Evolutionary conservation across 805 yeast genomes (phyloP).

Genomic region (Wickerhamiella sorbophila): DNA sequence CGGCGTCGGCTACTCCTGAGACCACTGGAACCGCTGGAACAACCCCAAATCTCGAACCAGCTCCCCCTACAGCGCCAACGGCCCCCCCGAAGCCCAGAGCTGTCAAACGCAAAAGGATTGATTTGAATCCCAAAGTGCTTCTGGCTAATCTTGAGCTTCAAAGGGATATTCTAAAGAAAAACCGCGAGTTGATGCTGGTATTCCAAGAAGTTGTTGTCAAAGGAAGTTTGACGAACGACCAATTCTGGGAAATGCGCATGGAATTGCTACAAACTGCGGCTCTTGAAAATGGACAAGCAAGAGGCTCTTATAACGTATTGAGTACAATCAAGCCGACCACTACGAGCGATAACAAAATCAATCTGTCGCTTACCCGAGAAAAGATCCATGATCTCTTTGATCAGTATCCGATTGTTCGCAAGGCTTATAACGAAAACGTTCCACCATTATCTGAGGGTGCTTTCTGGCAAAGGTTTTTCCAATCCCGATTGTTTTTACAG

Average conservation of each 20-base stretch:
- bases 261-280: constrained; percentile 77
- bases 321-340: constrained; percentile 92
- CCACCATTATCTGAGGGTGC: constrained; percentile 82
- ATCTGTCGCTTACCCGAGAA: constrained; percentile 82
- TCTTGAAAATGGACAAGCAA: constrained; percentile 63
- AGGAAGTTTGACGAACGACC: constrained; percentile 55
- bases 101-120: constrained; percentile 11
- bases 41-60: constrained; percentile 4
- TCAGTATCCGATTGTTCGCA: constrained; percentile 81
- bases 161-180: constrained; percentile 57
- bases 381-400: constrained; percentile 79
- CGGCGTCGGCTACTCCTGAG: constrained; percentile 35
- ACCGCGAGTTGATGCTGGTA: constrained; percentile 51
- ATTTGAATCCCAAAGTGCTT: constrained; percentile 43
- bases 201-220: constrained; percentile 76
- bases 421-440: constrained; percentile 80
- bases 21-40: constrained; percentile 34
- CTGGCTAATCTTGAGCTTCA: constrained; percentile 64
- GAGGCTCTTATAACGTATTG: constrained; percentile 87
- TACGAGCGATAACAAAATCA: constrained; percentile 81
- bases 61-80: constrained; percentile 5
- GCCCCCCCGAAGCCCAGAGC: neutral
- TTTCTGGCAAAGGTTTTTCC: constrained; percentile 92
- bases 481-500: constrained; percentile 74
- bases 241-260: constrained; percentile 77